Percentiles rank a stretch among this genome's conserved stretches.
phyloP scores from a whole-genome alignment of 352 stramenopile genomes.

The Phytophthora pisi region DNA sequence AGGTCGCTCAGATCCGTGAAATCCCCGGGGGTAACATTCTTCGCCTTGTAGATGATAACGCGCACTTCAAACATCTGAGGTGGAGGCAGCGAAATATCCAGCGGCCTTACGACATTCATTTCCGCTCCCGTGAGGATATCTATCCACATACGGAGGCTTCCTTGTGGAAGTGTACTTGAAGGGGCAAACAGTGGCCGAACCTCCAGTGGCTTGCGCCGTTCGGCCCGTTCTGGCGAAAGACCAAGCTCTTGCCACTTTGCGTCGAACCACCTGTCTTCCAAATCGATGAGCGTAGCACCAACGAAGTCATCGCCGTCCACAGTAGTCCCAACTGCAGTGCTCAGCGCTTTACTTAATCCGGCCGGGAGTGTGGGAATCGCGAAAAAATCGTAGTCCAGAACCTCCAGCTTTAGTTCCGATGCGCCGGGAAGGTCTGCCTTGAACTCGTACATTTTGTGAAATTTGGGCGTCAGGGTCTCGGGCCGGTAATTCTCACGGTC shows the following conservation, averaged over 20 bases:
- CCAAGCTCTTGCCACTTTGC: constrained; percentile 83
- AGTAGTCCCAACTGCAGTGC: constrained; percentile 49
- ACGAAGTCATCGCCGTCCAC: constrained; percentile 89
- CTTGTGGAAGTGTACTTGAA: constrained; percentile 74
- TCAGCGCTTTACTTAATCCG: constrained; percentile 58
- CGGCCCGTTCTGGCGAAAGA: constrained; percentile 25
- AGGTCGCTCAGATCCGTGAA: constrained; percentile 91
- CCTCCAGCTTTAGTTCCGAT: constrained; percentile 70
- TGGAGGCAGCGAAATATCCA: constrained; percentile 86
- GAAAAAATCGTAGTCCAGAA: constrained; percentile 81
- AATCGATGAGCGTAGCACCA: constrained; percentile 91
- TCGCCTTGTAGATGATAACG: constrained; percentile 92
- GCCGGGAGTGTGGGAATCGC: constrained; percentile 57
- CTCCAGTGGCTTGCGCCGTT: constrained; percentile 68
- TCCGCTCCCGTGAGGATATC: constrained; percentile 87
- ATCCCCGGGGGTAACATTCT: constrained; percentile 85
- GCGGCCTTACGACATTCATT: constrained; percentile 65
- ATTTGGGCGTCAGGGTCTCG: constrained; percentile 82
- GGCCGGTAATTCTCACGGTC: constrained; percentile 80
- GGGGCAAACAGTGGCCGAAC: constrained; percentile 71
- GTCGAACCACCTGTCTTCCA: constrained; percentile 94
- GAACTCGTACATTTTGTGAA: constrained; percentile 93
- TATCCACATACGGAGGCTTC: constrained; percentile 83
- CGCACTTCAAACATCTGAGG: constrained; percentile 88
- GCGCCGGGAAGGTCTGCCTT: constrained; percentile 86